Base-by-base conservation (phyloP, 495 filamentous ascomycete species). In the Trichodelitschia bisporula region DNA sequence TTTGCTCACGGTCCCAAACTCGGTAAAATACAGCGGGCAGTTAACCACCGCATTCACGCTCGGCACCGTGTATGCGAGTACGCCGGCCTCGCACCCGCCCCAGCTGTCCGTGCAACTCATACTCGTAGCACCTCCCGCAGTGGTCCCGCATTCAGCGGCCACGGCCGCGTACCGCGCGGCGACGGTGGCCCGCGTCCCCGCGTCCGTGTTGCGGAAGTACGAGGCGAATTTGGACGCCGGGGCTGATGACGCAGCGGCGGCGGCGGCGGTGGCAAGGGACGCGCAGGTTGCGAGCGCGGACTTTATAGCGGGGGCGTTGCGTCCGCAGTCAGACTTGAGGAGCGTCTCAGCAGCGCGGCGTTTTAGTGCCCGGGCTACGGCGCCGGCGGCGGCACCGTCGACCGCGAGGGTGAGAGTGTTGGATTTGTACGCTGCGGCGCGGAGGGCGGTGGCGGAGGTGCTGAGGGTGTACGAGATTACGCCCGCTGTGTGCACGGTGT, bases 201-300 rank as follows among this genome's bases (percentile, higher is more conserved):
- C 42, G 13, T 44, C 34, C n/a, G 55, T 62, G 3, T 60, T 61
- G 48, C 63, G 69, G 59, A 71, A 75, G 47, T 69, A 71, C 35
- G 69, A 64, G 8, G 33, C 42, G 42, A 72, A 56, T 20, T 14
- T 40, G n/a, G 20, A 20, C 19, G 21, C 48, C 1, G 47, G 48
- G 12, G 63, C 66, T 1, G 49, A 50, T 1, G 40, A 32, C 0
- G 69, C 65, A 3, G 64, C 65, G 2, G 41, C 40, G n/a, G 58
- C 53, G 8, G 68, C 67, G n/a, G 53, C 48, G 8, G 46, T 53
- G 23, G 67, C 61, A 15, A 71, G 44, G 0, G 45, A 42, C 0
- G 55, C 51, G 36, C 62, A 59, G 46, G 60, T 61, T 35, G 36
- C 36, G 15, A 71, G 47, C 4, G 61, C 63, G 5, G 43, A 59